Evolutionary conservation across 2,329 filamentous ascomycete species (phyloP), one percentile per base, ranked within the genome.

Genomic region (Incumbomyces delicatus): DNA sequence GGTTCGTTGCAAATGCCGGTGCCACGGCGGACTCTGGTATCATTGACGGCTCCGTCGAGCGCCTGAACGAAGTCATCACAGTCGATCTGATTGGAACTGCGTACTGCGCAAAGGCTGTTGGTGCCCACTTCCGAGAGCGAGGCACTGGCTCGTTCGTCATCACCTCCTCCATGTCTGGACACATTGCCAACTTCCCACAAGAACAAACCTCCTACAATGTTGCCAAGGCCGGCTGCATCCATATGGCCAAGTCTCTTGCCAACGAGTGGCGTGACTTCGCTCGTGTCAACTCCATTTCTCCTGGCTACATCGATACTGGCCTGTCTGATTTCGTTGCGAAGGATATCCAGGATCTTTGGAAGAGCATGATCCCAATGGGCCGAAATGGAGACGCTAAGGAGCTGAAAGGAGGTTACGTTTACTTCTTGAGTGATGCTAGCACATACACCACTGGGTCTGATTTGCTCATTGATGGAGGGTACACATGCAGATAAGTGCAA

Each of bases 31-130:
- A 82, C 67, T 70, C 68, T 46, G 83, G 82, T 48, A 74, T 86
- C 60, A 70, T 86, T 41, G 83, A 87, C 52, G 79, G 78, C 61
- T 76, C 78, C 18, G 78, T 84, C 17, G 74, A 82, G 60, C 84
- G 87, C 61, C 79, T 80, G 61, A 80, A 88, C 62, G 77, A 80
- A 64, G 86, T 94, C 72, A 75, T 94, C 65, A 77, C 84, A 58
- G 82, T 90, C 60, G 94, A 95, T 66, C 74, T 94, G 57, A 92
- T 81, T n/a, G 89, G 88, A 11, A 80, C 76, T 22, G 86, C 87
- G 67, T 79, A 89, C 76, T 94, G 87, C 53, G 87, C 87, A 20
- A 86, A 90, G 70, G 87, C 87, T 16, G 85, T 87, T n/a, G 89
- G 88, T 30, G 76, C 81, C 46, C 83, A 92, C 67, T 83, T 82